Conservation (phyloP, 768 basidiomycete genomes). For the Leccinum aurantiacum region DNA sequence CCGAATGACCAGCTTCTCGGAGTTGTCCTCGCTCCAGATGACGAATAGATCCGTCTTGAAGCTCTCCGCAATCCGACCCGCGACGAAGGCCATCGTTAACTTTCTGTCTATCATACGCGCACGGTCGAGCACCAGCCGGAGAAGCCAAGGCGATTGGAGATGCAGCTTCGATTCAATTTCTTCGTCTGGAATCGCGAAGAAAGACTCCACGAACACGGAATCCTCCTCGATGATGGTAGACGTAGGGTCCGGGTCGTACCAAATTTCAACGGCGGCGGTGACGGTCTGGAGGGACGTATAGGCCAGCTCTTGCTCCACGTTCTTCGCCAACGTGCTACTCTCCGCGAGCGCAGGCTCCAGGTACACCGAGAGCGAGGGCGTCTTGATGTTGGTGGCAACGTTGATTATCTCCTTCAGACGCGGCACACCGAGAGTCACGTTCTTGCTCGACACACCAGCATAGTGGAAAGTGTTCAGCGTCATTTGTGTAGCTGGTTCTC, state of each 20-base stretch:
- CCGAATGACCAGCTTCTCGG: slow-evolving; percentile 94
- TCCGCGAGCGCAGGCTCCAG: slow-evolving; percentile 68
- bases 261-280: slow-evolving; percentile 94
- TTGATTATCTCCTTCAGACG: slow-evolving; percentile 99
- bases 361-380: slow-evolving; percentile 93
- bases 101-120: slow-evolving; percentile 98
- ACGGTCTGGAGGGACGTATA: slow-evolving; percentile 93
- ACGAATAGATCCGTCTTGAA: slow-evolving; percentile 97
- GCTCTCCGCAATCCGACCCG: slow-evolving; percentile 87
- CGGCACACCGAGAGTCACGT: slow-evolving; percentile 98
- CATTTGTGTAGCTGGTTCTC: slow-evolving; percentile 99
- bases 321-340: slow-evolving; percentile 70
- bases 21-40: slow-evolving; percentile 99
- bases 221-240: slow-evolving; percentile 97
- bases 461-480: slow-evolving; percentile 99
- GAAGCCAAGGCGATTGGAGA: slow-evolving; percentile 93
- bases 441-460: slow-evolving; percentile 99
- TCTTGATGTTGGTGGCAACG: slow-evolving; percentile 98
- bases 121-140: slow-evolving; percentile 95
- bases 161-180: slow-evolving; percentile 89
- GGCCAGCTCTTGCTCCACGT: slow-evolving; percentile 89
- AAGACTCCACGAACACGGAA: slow-evolving; percentile 91
- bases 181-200: slow-evolving; percentile 99
- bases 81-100: slow-evolving; percentile 92
- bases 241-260: slow-evolving; percentile 93